phyloP scores from a whole-genome alignment of 352 stramenopile genomes.

The Pythium myriotylum region DNA sequence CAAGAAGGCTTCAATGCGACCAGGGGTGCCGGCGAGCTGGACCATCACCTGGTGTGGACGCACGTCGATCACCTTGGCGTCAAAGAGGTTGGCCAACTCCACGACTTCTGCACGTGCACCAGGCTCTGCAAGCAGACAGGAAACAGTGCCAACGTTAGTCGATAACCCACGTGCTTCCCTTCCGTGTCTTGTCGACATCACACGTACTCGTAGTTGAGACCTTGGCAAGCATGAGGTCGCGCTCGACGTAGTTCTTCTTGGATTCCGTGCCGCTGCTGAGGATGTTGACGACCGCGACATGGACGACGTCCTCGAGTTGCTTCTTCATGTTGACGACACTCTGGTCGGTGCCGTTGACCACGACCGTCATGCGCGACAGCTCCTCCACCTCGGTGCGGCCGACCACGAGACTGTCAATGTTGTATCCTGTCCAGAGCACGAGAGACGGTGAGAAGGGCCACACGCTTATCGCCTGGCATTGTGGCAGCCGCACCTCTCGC shows the following conservation, averaged over 20 bases:
- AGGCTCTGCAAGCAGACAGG: constrained; percentile 34
- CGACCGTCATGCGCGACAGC: constrained; percentile 85
- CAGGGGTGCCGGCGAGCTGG: constrained; percentile 73
- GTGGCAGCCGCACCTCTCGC: constrained; percentile 70
- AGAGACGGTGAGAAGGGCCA: background rate
- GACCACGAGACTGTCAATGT: constrained; percentile 88
- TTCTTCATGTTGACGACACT: constrained; percentile 90
- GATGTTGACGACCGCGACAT: constrained; percentile 86
- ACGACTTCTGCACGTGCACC: constrained; percentile 77
- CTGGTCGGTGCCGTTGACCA: constrained; percentile 79
- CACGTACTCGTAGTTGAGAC: constrained; percentile 77
- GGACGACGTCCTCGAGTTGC: constrained; percentile 87
- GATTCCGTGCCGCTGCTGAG: constrained; percentile 63
- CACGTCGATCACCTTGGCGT: constrained; percentile 87
- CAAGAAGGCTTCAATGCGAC: constrained; percentile 81
- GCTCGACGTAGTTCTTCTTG: constrained; percentile 85
- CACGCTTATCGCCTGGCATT: too few relatives aligned
- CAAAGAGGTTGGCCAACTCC: constrained; percentile 82
- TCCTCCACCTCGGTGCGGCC: constrained; percentile 84
- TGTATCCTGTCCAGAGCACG: constrained; percentile 58
- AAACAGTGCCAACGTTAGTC: constrained; percentile 6
- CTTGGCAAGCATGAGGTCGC: constrained; percentile 89
- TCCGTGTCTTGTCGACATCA: too few relatives aligned
- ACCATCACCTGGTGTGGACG: constrained; percentile 84
- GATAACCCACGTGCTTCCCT: background rate